A percentile compares a stretch with the other conserved stretches of the same genome.
Evolutionary conservation across 768 basidiomycete genomes (phyloP).

Genomic region (Mycena capillaripes): DNA sequence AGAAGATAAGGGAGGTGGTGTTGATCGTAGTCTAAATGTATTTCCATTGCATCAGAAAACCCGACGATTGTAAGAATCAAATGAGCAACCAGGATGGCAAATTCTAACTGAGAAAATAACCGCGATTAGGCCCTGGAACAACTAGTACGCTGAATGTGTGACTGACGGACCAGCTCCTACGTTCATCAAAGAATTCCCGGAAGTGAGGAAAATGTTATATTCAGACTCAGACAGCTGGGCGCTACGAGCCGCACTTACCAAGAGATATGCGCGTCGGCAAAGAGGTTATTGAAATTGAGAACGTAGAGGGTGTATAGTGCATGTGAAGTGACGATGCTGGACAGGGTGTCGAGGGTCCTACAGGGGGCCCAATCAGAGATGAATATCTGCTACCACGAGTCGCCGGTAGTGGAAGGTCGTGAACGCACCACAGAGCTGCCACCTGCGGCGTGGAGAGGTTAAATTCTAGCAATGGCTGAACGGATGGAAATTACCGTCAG

Average conservation of each 20-base stretch:
- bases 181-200: slow-evolving; percentile 21
- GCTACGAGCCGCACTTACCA: slow-evolving; percentile 15
- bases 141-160: slow-evolving; percentile 12
- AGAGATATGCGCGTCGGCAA: slow-evolving; percentile 14
- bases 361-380: slow-evolving; percentile 16
- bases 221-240: slow-evolving; percentile 14
- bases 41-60: slow-evolving; percentile 6
- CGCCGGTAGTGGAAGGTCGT: slow-evolving; percentile 15
- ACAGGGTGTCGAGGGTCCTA: slow-evolving; percentile 20
- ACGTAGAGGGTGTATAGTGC: slow-evolving; percentile 15
- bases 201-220: slow-evolving; percentile 15
- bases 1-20: slow-evolving; percentile 7
- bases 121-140: slow-evolving; percentile 13
- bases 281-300: slow-evolving; percentile 19
- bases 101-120: slow-evolving; percentile 6
- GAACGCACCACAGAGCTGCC: slow-evolving; percentile 18
- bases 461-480: slow-evolving; percentile 19
- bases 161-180: slow-evolving; percentile 21
- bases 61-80: slow-evolving; percentile 1
- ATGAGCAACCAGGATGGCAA: slow-evolving; percentile 5
- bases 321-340: slow-evolving; percentile 14
- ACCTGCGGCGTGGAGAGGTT: slow-evolving; percentile 16
- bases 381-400: slow-evolving; percentile 11
- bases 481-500: slow-evolving; percentile 16
- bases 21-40: slow-evolving; percentile 9